Evolutionary conservation across 164 flowering plant genomes (phyloP), one percentile per base, ranked within the genome.

Genomic region (Aristolochia fimbriata): DNA sequence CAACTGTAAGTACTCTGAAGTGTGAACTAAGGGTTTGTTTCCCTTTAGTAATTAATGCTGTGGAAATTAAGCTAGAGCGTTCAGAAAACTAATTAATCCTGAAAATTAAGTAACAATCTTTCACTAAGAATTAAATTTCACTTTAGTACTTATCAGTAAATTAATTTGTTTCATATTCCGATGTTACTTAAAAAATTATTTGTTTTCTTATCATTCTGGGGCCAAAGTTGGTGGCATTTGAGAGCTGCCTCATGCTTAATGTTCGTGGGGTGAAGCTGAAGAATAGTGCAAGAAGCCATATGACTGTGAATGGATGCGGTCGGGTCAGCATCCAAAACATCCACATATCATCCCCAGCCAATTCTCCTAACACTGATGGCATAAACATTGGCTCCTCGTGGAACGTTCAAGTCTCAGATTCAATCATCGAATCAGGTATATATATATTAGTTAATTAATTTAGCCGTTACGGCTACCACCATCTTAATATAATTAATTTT

Each of bases 311-410:
- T 20, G 49, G 23, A n/a, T 37, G 61, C 47, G 17, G 2, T 19
- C 9, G 31, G 16, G 61, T 33, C 4, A 15, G 11, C 17, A n/a
- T 72, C 43, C 15, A 23, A 13, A 59, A 60, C 30, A 10, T 75
- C 16, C 2, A 22, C 23, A 67, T 75, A 2, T 47, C 15, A 16
- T 53, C 78, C 15, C 76, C 78, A n/a, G 62, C 16, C 20, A 57
- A 41, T 14, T 61, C 69, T 43, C 78, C 76, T 12, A 75, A 75
- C 61, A 75, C 78, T 0, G 78, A 75, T 50, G 78, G 76, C 6
- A 67, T 75, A 21, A 73, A 75, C 61, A 61, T 72, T 24, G 54
- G 60, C n/a, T 2, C 0, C 17, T 55, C 69, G 2, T 37, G 45
- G 4, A 4, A 48, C 21, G 57, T 72, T 7, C 11, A 23, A 15